Evolutionary conservation across 148 eudicot species (phyloP).

Genomic region (Amaranthus cruentus): DNA sequence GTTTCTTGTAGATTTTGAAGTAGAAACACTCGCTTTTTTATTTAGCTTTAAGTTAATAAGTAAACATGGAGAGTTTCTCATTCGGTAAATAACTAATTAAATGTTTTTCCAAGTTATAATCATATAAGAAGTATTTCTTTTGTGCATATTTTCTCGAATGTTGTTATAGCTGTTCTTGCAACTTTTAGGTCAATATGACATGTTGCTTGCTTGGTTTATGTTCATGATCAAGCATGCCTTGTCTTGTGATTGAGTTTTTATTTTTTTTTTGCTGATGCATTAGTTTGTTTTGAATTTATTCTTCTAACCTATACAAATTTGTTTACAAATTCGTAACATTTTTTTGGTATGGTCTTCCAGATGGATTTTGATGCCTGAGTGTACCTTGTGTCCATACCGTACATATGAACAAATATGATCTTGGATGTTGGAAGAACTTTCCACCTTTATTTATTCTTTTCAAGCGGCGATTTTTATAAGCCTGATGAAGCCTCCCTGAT

Average conservation of each 20-base stretch:
- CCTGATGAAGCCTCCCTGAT: slow-evolving; percentile 13
- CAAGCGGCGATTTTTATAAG: background rate
- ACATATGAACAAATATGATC: background rate
- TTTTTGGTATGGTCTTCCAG: slow-evolving; percentile 8
- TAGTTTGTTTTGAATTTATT: background rate
- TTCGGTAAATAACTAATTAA: no score
- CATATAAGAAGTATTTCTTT: no score
- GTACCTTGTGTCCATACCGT: background rate
- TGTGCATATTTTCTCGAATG: background rate
- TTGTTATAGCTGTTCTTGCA: background rate
- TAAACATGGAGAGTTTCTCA: no score
- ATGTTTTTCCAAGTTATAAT: no score
- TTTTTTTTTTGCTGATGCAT: background rate
- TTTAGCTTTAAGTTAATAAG: no score
- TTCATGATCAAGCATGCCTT: background rate
- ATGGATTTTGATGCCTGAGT: slow-evolving; percentile 8
- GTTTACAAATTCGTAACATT: background rate
- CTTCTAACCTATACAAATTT: background rate
- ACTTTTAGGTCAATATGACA: background rate
- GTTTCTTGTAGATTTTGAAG: no score
- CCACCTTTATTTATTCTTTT: background rate
- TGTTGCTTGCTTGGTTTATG: background rate
- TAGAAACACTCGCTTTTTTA: no score
- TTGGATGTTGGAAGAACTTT: background rate
- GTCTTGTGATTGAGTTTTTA: background rate